These are phyloP conservation scores for Lachnellula hyalina DNA, from an alignment of 2,329 filamentous ascomycete genomes.

Conservation along the genomic window DNA sequence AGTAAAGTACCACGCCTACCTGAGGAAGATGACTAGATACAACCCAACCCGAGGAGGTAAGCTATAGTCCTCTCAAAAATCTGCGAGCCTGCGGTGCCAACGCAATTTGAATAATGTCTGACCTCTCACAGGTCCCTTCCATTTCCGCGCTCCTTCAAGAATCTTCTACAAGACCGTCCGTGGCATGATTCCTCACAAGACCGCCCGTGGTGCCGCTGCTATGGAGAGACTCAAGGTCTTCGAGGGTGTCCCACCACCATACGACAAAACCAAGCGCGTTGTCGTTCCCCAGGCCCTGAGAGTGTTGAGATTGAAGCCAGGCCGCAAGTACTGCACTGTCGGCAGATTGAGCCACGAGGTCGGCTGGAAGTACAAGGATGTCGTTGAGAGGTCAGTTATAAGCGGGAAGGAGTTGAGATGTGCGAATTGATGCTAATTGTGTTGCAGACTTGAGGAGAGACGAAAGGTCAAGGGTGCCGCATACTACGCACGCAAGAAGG, in stretches of 20 bases:
- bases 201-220: conserved; percentile 90
- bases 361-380: conserved; percentile 99
- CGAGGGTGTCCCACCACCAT: conserved; percentile 97
- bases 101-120: conserved; percentile 23
- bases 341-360: conserved; percentile 97
- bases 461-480: conserved; percentile 98
- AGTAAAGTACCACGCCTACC: conserved; percentile 99
- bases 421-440: conserved; percentile 18
- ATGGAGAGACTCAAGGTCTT: conserved; percentile 99
- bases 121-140: conserved; percentile 77
- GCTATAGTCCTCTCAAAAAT: conserved; percentile 28
- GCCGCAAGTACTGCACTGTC: conserved; percentile 99
- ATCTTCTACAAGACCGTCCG: conserved; percentile 99
- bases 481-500: conserved; percentile 99
- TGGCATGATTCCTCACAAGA: conserved; percentile 99
- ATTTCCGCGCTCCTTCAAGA: conserved; percentile 97
- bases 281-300: conserved; percentile 98
- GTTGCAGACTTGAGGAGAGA: conserved; percentile 87
- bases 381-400: conserved; percentile 83
- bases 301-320: conserved; percentile 93
- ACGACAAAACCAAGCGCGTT: conserved; percentile 99
- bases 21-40: conserved; percentile 99
- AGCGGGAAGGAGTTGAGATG: not conserved
- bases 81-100: conserved; percentile 1
- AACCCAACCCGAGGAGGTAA: conserved; percentile 98